phyloP scores from a whole-genome alignment of 2,329 filamentous ascomycete species.

The Diplodia scrobiculata region DNA sequence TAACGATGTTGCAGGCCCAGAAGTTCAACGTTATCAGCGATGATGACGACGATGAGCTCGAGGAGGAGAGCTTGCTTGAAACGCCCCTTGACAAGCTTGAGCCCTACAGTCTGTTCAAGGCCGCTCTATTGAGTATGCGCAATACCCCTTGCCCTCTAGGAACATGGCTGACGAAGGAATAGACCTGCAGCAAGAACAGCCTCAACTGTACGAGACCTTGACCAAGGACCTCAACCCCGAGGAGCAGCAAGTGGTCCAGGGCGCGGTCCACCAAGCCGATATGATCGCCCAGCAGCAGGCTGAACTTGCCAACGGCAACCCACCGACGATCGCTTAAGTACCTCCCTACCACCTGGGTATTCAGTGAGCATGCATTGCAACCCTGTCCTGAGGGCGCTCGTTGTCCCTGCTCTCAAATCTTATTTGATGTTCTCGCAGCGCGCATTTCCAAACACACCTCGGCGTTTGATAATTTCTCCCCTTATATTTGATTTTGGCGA shows the following conservation, averaged over 20 bases:
- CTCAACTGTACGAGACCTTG: constrained; percentile 80
- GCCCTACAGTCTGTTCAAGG: constrained; percentile 86
- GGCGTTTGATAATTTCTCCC: constrained; percentile 25
- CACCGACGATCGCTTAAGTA: constrained; percentile 17
- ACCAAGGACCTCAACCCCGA: constrained; percentile 76
- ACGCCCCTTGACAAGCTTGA: constrained; percentile 94
- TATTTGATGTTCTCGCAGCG: constrained; percentile 23
- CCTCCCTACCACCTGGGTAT: background rate
- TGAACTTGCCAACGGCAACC: constrained; percentile 28
- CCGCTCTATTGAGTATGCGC: constrained; percentile 75
- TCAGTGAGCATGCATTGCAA: background rate
- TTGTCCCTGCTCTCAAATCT: constrained; percentile 15
- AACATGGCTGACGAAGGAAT: constrained; percentile 37
- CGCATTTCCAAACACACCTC: constrained; percentile 24
- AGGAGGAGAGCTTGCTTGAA: constrained; percentile 89
- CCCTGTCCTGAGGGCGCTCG: background rate
- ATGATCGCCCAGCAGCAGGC: constrained; percentile 51
- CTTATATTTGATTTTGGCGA: constrained; percentile 16
- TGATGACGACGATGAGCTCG: constrained; percentile 84
- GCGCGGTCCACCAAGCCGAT: constrained; percentile 72
- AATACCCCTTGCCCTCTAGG: background rate
- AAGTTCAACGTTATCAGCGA: constrained; percentile 75
- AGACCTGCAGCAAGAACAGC: constrained; percentile 90
- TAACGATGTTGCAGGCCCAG: constrained; percentile 62
- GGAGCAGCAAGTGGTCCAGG: constrained; percentile 79